Evolutionary conservation across 768 basidiomycete genomes (phyloP).

Genomic region (Amyloporia xantha): DNA sequence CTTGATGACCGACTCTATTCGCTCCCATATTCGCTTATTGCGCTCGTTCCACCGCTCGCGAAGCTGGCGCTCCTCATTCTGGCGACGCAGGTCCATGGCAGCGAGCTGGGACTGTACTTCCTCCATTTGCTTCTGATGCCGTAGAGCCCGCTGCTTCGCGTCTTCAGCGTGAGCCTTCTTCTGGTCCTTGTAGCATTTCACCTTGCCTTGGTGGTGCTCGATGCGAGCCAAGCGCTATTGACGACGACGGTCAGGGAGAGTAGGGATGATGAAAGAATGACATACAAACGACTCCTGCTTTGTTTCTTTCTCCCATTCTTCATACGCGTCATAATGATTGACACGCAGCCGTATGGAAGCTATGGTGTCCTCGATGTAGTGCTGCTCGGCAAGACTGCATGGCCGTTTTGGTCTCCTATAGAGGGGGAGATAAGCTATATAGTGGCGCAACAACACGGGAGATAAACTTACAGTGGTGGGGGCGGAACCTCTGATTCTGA

Average conservation of each 20-base stretch:
- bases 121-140: conserved; percentile 43
- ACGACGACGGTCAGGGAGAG: background rate
- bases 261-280: background rate
- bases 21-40: conserved; percentile 41
- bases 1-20: conserved; percentile 58
- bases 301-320: conserved; percentile 45
- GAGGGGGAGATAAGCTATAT: background rate
- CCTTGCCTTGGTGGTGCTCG: conserved; percentile 17
- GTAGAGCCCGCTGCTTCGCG: conserved; percentile 28
- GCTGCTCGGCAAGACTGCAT: conserved; percentile 26
- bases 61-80: conserved; percentile 40
- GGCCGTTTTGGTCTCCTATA: conserved; percentile 18
- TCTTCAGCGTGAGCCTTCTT: conserved; percentile 13
- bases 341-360: conserved; percentile 39
- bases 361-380: conserved; percentile 37
- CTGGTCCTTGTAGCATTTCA: conserved; percentile 13
- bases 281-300: conserved; percentile 41
- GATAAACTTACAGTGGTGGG: conserved; percentile 28
- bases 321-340: conserved; percentile 39
- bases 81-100: conserved; percentile 35
- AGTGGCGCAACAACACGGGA: conserved; percentile 6
- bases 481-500: conserved; percentile 37
- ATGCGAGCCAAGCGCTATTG: conserved; percentile 34
- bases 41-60: conserved; percentile 40
- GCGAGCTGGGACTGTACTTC: conserved; percentile 45